A percentile compares a stretch with the other conserved stretches of the same genome.
These are phyloP conservation scores for Paspalum vaginatum DNA, from an alignment of 176 grass and related monocot species.

Conservation along the genomic window DNA sequence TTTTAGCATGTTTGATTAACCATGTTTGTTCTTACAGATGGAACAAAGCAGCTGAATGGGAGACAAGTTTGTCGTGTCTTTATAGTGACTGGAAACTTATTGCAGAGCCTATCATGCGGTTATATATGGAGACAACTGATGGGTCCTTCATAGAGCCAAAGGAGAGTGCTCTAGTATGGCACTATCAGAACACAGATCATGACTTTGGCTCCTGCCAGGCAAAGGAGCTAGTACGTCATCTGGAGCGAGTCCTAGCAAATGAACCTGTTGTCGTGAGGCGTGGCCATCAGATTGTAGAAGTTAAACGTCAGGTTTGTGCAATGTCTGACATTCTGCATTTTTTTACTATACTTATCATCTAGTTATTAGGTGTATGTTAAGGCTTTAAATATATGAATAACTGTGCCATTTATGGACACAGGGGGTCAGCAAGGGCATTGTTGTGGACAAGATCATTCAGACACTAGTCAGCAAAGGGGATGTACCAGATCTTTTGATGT, in stretches of 20 bases:
- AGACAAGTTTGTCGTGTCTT: constrained; percentile 38
- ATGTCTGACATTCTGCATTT: background rate
- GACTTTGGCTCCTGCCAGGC: constrained; percentile 86
- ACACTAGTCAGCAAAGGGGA: constrained; percentile 44
- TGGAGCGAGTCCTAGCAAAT: constrained; percentile 70
- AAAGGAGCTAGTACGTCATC: constrained; percentile 73
- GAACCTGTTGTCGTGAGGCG: constrained; percentile 70
- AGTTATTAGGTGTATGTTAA: constrained; percentile 14
- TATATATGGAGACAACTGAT: constrained; percentile 80
- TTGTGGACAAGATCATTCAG: constrained; percentile 62
- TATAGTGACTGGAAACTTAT: constrained; percentile 71
- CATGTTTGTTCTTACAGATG: constrained; percentile 54
- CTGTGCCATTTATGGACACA: constrained; percentile 32
- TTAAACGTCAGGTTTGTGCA: constrained; percentile 70
- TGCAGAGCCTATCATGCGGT: constrained; percentile 57
- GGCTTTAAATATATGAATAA: background rate
- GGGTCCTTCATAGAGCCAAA: constrained; percentile 68
- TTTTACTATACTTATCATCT: background rate
- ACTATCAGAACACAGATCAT: constrained; percentile 79
- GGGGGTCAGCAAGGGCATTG: constrained; percentile 73
- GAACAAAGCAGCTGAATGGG: constrained; percentile 66
- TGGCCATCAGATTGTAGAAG: constrained; percentile 90
- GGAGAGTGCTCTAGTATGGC: constrained; percentile 83
- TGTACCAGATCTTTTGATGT: constrained; percentile 67
- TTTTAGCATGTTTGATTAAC: background rate